Evolutionary conservation across 768 basidiomycete genomes (phyloP).

Genomic region (Rubroboletus pulcherrimus): DNA sequence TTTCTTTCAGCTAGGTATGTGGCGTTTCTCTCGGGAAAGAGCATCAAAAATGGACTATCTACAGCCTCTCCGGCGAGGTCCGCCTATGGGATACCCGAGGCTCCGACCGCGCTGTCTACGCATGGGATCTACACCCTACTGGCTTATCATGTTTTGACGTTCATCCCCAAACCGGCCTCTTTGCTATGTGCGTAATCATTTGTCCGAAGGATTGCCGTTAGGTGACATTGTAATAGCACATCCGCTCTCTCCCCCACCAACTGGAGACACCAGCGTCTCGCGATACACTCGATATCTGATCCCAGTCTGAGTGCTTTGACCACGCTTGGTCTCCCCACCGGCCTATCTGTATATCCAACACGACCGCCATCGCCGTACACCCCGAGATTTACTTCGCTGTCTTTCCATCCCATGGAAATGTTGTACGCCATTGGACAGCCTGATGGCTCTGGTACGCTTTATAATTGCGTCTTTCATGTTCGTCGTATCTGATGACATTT

Average conservation of each 20-base stretch:
- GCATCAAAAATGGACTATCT: neutral
- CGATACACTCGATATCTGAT: slow-evolving; percentile 53
- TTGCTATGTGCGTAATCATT: slow-evolving; percentile 65
- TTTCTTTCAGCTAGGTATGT: slow-evolving; percentile 83
- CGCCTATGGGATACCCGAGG: slow-evolving; percentile 88
- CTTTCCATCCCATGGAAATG: slow-evolving; percentile 88
- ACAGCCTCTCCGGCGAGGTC: slow-evolving; percentile 83
- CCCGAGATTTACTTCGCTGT: slow-evolving; percentile 58
- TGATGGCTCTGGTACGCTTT: slow-evolving; percentile 55
- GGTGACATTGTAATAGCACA: slow-evolving; percentile 36
- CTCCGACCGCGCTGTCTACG: slow-evolving; percentile 51
- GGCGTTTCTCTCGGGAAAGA: neutral
- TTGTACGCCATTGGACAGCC: slow-evolving; percentile 68
- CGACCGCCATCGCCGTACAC: slow-evolving; percentile 58
- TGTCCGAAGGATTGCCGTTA: neutral
- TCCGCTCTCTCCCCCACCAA: slow-evolving; percentile 57
- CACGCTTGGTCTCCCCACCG: slow-evolving; percentile 49
- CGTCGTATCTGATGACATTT: slow-evolving; percentile 1
- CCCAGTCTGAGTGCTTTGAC: slow-evolving; percentile 33
- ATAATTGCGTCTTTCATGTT: neutral
- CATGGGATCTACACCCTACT: slow-evolving; percentile 61
- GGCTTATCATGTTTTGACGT: slow-evolving; percentile 86
- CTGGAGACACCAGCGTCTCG: slow-evolving; percentile 64
- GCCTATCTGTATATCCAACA: slow-evolving; percentile 52
- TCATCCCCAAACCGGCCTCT: slow-evolving; percentile 77